Evolutionary conservation across 352 stramenopile species (phyloP), one percentile per base, ranked within the genome.

Genomic region (Globisporangium splendens): DNA sequence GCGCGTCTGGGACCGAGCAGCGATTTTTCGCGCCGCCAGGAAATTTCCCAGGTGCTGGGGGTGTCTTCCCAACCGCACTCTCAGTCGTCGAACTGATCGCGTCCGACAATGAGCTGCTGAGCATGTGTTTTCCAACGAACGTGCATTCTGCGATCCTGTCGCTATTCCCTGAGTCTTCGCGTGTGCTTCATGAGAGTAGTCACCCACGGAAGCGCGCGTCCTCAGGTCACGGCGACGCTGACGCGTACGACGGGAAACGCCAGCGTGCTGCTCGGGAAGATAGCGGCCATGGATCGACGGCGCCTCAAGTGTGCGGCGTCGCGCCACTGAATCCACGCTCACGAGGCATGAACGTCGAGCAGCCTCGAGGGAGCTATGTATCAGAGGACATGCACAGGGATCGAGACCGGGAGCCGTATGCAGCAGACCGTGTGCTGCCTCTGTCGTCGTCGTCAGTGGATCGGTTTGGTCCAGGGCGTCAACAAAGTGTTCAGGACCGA

Each of bases 41-140:
- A 6, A 67, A 60, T 21, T 73, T 70, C 28, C 49, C 59, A 24
- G 63, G 66, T 18, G 59, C 62, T 17, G 66, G 65, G 8, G 62
- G 61, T 39, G 62, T 86, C n/a, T 91, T 91, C 44, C 28, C 59
- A 38, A 86, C 83, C 0, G 68, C 70, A 2, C 62, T 93, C 41
- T 77, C 88, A 24, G 81, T 91, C n/a, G 79, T 93, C 1, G 79
- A 83, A 46, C 63, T 80, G n/a, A 91, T 93, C 56, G 83, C 79
- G 1, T 85, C 70, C 18, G 70, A 93, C 54, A 67, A 73, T 18
- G 73, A 86, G 47, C 66, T 91, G 10, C 53, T 93, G 18, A 70
- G 54, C 6, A 66, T 62, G 8, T 93, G 83, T 60, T 93, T 93
- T 47, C 81, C 83, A 7, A 59, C 68, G 8, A 93, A 91, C 48